A percentile compares a stretch with the other conserved stretches of the same genome.
These are phyloP conservation scores for Termitomyces sp. DNA, from an alignment of 768 basidiomycete genomes.

Conservation along the genomic window DNA sequence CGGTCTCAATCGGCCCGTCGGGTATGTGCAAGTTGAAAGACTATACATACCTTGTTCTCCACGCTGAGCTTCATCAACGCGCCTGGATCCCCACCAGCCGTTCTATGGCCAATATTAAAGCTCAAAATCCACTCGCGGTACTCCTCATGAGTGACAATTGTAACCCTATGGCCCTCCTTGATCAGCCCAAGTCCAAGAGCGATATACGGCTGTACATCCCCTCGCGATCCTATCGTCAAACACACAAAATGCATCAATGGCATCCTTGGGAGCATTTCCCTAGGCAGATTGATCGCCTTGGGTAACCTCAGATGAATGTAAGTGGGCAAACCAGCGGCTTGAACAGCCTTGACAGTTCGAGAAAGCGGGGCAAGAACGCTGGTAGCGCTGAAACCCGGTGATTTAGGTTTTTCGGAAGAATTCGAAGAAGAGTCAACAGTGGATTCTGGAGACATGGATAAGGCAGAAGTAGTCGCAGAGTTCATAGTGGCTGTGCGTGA, in stretches of 20 bases:
- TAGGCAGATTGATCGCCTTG: slow-evolving; percentile 44
- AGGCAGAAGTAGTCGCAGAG: background rate
- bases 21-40: background rate
- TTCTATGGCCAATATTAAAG: slow-evolving; percentile 53
- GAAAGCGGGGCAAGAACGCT: slow-evolving; percentile 39
- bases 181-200: slow-evolving; percentile 44
- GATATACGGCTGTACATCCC: slow-evolving; percentile 61
- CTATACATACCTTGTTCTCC: slow-evolving; percentile 25
- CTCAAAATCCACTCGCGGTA: slow-evolving; percentile 51
- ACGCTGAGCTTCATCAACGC: slow-evolving; percentile 60
- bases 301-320: slow-evolving; percentile 29
- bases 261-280: slow-evolving; percentile 21
- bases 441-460: background rate
- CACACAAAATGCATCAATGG: slow-evolving; percentile 50
- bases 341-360: slow-evolving; percentile 29
- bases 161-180: slow-evolving; percentile 44
- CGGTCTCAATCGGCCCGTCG: background rate
- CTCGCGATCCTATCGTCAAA: slow-evolving; percentile 61
- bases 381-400: slow-evolving; percentile 22
- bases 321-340: slow-evolving; percentile 21
- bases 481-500: background rate
- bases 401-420: background rate
- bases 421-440: background rate
- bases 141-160: slow-evolving; percentile 55
- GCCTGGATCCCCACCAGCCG: slow-evolving; percentile 65